Evolutionary conservation across 352 stramenopile genomes (phyloP).

Genomic region (Phytophthora brassicae): DNA sequence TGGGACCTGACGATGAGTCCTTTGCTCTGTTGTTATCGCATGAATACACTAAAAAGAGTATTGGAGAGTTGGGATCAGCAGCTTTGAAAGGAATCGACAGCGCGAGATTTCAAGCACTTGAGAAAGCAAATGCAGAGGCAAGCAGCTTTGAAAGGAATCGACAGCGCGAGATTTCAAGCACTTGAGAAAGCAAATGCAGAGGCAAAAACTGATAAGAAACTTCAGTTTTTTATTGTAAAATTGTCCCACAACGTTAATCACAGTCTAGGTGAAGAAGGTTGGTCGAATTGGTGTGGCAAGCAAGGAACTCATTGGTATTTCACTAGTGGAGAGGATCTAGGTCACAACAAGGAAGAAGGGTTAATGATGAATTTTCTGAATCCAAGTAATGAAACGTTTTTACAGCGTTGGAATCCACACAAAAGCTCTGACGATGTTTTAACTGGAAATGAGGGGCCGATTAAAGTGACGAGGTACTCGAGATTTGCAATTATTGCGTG

Average conservation of each 20-base stretch:
- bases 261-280: too few relatives aligned
- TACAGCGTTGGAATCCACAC: slow-evolving; percentile 13
- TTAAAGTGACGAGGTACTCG: slow-evolving; percentile 14
- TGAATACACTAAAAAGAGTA: neutral
- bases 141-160: slow-evolving; percentile 15
- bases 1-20: slow-evolving; percentile 38
- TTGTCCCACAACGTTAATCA: slow-evolving; percentile 6
- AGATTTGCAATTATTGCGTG: slow-evolving; percentile 27
- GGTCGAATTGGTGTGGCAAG: too few relatives aligned
- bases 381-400: slow-evolving; percentile 12
- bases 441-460: slow-evolving; percentile 21
- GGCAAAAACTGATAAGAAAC: slow-evolving; percentile 1
- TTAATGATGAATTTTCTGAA: slow-evolving; percentile 30
- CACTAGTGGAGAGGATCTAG: neutral
- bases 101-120: slow-evolving; percentile 6
- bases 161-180: slow-evolving; percentile 13
- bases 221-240: slow-evolving; percentile 16
- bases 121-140: slow-evolving; percentile 1
- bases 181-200: slow-evolving; percentile 1
- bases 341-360: neutral
- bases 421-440: slow-evolving; percentile 7
- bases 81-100: slow-evolving; percentile 19
- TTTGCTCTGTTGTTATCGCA: slow-evolving; percentile 19
- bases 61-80: neutral
- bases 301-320: neutral